A percentile compares a stretch with the other conserved stretches of the same genome.
Evolutionary conservation across 2,329 filamentous ascomycete species (phyloP).

Genomic region (Talaromyces sp.): DNA sequence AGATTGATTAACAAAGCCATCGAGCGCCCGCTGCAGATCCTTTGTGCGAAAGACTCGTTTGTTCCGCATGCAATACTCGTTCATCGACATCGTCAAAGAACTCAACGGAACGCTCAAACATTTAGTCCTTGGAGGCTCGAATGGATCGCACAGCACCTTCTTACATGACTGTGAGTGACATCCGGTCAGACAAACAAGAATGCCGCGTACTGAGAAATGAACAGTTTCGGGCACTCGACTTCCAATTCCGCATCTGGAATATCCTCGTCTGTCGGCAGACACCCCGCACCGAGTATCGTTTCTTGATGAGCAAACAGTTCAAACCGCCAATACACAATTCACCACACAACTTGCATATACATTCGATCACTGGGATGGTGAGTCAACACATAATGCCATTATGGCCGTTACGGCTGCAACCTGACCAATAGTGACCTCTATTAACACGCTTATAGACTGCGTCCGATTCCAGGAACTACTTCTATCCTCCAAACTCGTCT

Average conservation of each 20-base stretch:
- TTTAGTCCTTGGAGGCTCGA: slow-evolving; percentile 37
- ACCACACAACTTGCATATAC: slow-evolving; percentile 40
- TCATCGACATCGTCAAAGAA: slow-evolving; percentile 41
- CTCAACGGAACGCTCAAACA: slow-evolving; percentile 33
- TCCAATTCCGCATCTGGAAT: slow-evolving; percentile 43
- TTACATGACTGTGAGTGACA: slow-evolving; percentile 37
- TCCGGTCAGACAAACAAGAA: background rate
- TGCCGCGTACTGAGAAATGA: background rate
- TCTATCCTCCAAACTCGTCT: slow-evolving; percentile 37
- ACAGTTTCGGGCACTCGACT: slow-evolving; percentile 36
- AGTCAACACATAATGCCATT: background rate
- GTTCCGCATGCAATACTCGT: slow-evolving; percentile 40
- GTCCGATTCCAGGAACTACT: slow-evolving; percentile 41
- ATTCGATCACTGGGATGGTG: slow-evolving; percentile 43
- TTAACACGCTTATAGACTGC: slow-evolving; percentile 30
- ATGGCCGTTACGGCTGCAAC: background rate
- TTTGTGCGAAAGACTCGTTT: slow-evolving; percentile 38
- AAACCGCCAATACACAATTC: slow-evolving; percentile 37
- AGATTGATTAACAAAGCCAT: background rate
- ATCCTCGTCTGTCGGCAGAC: slow-evolving; percentile 35
- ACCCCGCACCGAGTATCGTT: slow-evolving; percentile 40
- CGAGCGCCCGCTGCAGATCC: slow-evolving; percentile 26
- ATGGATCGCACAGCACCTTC: slow-evolving; percentile 35
- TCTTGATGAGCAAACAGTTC: slow-evolving; percentile 43
- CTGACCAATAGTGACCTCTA: background rate